Percentiles rank a stretch among this genome's conserved stretches.
Conservation (phyloP, 2,329 filamentous ascomycete genomes). For the Hypoxylon sp. region DNA sequence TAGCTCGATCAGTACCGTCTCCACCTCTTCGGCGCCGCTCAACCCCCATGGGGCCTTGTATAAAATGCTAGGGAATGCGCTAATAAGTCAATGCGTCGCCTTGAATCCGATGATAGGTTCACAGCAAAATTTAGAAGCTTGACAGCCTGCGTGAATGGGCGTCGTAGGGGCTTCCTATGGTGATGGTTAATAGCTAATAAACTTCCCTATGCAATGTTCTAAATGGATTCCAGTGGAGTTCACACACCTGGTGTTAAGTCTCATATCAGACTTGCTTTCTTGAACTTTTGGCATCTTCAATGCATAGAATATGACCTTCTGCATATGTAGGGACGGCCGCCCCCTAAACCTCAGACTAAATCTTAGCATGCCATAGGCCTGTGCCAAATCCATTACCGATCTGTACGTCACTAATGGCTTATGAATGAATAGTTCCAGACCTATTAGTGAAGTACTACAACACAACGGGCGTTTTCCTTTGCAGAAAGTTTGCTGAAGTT, state of each 20-base stretch:
- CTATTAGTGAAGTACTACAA: neutral
- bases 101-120: conserved; percentile 16
- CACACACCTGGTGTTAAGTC: neutral
- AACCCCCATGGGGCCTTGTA: conserved; percentile 36
- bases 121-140: conserved; percentile 5
- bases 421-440: neutral
- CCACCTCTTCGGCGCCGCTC: conserved; percentile 25
- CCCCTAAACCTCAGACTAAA: neutral
- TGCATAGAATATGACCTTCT: conserved; percentile 7
- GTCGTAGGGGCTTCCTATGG: conserved; percentile 3
- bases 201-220: neutral
- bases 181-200: conserved; percentile 2
- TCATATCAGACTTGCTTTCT: conserved; percentile 4
- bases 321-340: neutral
- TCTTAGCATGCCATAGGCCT: neutral
- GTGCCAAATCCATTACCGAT: neutral
- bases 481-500: neutral
- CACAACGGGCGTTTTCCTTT: neutral
- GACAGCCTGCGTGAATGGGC: conserved; percentile 1
- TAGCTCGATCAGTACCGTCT: conserved; percentile 20
- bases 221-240: conserved; percentile 7
- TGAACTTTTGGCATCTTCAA: neutral
- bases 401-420: neutral
- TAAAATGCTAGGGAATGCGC: conserved; percentile 25
- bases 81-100: conserved; percentile 32